Base-by-base conservation (phyloP, 2,329 filamentous ascomycete species). In the Botrytis fabae region DNA sequence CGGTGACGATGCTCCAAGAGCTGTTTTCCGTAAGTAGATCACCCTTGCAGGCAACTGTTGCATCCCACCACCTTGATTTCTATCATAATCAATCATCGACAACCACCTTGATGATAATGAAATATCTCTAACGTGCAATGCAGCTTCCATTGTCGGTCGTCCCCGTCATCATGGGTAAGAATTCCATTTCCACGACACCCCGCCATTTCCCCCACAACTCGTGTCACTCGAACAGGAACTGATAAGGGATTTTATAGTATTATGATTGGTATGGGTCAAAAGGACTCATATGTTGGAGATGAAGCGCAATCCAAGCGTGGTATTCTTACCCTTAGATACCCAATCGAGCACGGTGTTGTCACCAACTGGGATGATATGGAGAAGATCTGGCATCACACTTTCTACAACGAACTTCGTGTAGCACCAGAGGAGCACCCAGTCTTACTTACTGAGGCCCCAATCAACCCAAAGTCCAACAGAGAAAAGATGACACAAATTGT, bases 351-450 rank as follows among this genome's bases (percentile, higher is more conserved):
- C 92, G 96, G 96, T 96, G 96, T 99, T 82, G 96, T 99, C 84
- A 99, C 96, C 88, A 98, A 98, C 93, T 99, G 96, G 96, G 96
- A 99, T 86, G 96, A 98, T 86, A 98, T 98, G 96, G 96, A 98
- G 90, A 98, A 98, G 92, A 98, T 99, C 82, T 99, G 96, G 96
- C 96, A 99, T 87, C 96, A 99, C 93, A 98, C 96, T 84, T 99
- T 99, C 91, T 99, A 98, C 93, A 99, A 99, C 89, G 96, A 99
- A 90, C 91, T 99, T 84, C 95, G 96, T 95, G 96, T 99, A 79
- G 96, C 96, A 82, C 96, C 96, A 82, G 96, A 99, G 91, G 96
- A 99, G 92, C 96, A 99, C 91, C 96, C 96, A 82, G 95, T 98
- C 84, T 91, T 99, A 84, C 91, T 99, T 85, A 99, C 96, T 81